Base-by-base conservation (phyloP, 2,329 filamentous ascomycete genomes). In the Alternaria burnsii region DNA sequence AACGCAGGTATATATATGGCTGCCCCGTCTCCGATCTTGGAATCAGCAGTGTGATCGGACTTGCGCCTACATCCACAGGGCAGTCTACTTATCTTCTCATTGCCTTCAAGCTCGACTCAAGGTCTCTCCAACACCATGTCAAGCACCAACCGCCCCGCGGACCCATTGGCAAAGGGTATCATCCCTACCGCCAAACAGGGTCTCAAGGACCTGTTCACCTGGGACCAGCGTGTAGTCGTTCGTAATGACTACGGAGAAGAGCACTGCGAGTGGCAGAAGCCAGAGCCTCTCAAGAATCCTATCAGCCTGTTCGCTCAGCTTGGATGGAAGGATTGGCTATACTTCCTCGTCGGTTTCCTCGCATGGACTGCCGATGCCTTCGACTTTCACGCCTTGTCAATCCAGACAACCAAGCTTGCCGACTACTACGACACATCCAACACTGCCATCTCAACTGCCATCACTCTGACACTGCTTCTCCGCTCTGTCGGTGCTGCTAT, bases 301-400 rank as follows among this genome's bases (percentile, higher is more conserved):
- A 81, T 94, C 78, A 87, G 83, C 38, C 83, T 94, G 30, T 82
- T 93, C 62, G 83, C 82, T 28, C 84, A 89, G 78, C 83, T 95
- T 16, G 85, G 83, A 3, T 81, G 82, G 24, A 86, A 83, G 61
- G 88, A 91, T 73, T 94, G 91, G 91, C 72, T 91, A 16, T 93
- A 91, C 81, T 83, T 94, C 80, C 65, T 91, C 41, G 89, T 93
- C 11, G 91, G 91, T 3, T 88, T 94, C 73, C 78, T 85, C 34
- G 89, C 91, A 16, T 94, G 92, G 92, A 91, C 87, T 1, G 91
- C 91, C 58, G 92, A 94, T 76, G 91, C 91, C 4, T 94, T 94
- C 75, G 91, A 93, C 78, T 94, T 94, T 75, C 91, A 93, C 78
- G 90, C 91, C 26, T 83, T 94, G 9, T 91, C 89, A 5, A 91